Percentiles rank a stretch among this genome's conserved stretches.
phyloP scores from a whole-genome alignment of 2,329 filamentous ascomycete species.

The Leptographium wingfieldii region DNA sequence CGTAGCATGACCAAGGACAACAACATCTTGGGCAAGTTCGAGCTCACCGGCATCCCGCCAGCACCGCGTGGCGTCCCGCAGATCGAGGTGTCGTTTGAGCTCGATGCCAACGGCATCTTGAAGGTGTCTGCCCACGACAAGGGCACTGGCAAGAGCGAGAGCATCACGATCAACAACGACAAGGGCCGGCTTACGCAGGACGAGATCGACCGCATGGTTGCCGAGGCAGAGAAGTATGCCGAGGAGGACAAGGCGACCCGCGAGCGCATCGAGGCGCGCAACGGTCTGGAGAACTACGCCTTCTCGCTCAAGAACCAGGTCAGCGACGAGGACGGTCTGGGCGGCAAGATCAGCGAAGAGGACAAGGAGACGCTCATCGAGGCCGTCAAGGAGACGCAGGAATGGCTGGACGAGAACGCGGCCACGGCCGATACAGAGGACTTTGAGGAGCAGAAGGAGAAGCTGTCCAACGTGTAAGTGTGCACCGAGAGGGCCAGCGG shows the following conservation, averaged over 20 bases:
- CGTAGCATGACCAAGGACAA: slow-evolving; percentile 91
- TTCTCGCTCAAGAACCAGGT: slow-evolving; percentile 99
- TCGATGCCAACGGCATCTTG: slow-evolving; percentile 96
- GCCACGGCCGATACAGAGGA: slow-evolving; percentile 78
- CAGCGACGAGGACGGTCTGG: slow-evolving; percentile 91
- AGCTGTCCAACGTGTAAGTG: slow-evolving; percentile 65
- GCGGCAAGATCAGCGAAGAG: slow-evolving; percentile 95
- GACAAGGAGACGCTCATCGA: slow-evolving; percentile 89
- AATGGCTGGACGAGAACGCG: slow-evolving; percentile 95
- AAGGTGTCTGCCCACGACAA: slow-evolving; percentile 95
- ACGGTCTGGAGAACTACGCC: slow-evolving; percentile 96
- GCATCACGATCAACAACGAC: slow-evolving; percentile 98
- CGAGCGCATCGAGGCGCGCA: slow-evolving; percentile 92
- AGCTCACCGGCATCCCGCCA: slow-evolving; percentile 89
- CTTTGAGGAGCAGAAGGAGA: slow-evolving; percentile 99
- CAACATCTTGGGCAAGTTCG: slow-evolving; percentile 96
- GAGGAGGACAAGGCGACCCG: slow-evolving; percentile 98
- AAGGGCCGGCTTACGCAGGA: slow-evolving; percentile 94
- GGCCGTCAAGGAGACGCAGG: slow-evolving; percentile 89
- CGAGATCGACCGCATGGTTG: slow-evolving; percentile 98
- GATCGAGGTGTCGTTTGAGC: slow-evolving; percentile 95
- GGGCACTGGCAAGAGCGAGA: slow-evolving; percentile 94
- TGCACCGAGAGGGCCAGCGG: background rate
- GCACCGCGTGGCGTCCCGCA: slow-evolving; percentile 93
- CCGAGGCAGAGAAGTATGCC: slow-evolving; percentile 95